Evolutionary conservation across 257 asterid genomes (phyloP).

Genomic region (Eucommia ulmoides): DNA sequence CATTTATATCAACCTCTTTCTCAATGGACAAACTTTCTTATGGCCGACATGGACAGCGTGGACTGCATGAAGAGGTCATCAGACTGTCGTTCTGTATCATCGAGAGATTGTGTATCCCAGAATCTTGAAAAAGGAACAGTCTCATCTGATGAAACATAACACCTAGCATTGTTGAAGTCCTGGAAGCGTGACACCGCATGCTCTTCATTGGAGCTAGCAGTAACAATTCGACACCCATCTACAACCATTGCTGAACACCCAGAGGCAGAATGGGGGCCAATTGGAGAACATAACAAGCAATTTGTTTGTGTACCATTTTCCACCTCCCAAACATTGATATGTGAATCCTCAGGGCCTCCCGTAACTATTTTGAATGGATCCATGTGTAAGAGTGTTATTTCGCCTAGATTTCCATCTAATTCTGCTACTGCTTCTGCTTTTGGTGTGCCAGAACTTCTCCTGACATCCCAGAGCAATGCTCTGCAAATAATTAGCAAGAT

Average conservation of each 20-base stretch:
- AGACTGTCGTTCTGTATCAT: conserved; percentile 34
- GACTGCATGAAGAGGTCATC: no score
- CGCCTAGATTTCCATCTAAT: conserved; percentile 47
- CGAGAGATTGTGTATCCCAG: conserved; percentile 29
- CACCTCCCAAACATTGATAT: conserved; percentile 50
- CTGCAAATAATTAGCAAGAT: not conserved
- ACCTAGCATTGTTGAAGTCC: conserved; percentile 39
- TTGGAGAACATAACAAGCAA: conserved; percentile 20
- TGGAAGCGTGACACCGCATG: conserved; percentile 10
- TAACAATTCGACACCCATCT: conserved; percentile 43
- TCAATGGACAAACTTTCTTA: no score
- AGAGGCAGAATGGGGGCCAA: conserved; percentile 16
- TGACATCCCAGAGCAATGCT: conserved; percentile 1
- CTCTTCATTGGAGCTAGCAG: conserved; percentile 15
- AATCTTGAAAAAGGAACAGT: conserved; percentile 29
- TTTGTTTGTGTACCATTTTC: conserved; percentile 30
- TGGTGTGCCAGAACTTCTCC: conserved; percentile 3
- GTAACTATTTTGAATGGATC: conserved; percentile 57
- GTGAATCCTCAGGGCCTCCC: conserved; percentile 43
- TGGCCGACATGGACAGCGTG: no score
- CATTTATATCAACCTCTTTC: no score
- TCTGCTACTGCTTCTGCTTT: conserved; percentile 32
- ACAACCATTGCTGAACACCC: conserved; percentile 68
- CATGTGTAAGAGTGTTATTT: conserved; percentile 42
- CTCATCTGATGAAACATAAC: conserved; percentile 13